phyloP scores from a whole-genome alignment of 108 stramenopile species.

The Bacterosira constricta region DNA sequence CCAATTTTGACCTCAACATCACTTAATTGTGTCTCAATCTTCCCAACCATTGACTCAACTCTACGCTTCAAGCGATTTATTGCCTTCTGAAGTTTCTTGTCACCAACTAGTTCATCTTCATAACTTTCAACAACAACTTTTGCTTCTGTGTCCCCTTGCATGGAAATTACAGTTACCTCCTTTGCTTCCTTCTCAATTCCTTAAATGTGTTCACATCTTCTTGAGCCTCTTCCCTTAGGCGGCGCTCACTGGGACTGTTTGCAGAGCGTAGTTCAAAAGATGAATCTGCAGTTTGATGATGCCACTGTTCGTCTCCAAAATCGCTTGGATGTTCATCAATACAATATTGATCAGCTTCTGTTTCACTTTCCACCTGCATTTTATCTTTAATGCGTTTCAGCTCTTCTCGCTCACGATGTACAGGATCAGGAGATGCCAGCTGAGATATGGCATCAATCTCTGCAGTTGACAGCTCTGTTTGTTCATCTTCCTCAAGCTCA shows the following conservation, averaged over 20 bases:
- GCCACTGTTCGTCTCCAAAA: constrained; percentile 12
- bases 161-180: constrained; percentile 53
- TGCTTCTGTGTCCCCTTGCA: constrained; percentile 29
- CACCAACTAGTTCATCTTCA: constrained; percentile 22
- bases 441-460: constrained; percentile 88
- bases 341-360: constrained; percentile 30
- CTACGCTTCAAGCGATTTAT: constrained; percentile 73
- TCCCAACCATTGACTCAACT: constrained; percentile 91
- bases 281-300: not conserved
- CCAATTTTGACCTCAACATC: constrained; percentile 91
- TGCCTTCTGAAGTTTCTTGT: constrained; percentile 58
- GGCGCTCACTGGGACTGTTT: constrained; percentile 22
- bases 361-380: constrained; percentile 49
- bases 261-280: constrained; percentile 11
- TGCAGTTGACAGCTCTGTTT: constrained; percentile 59
- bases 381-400: constrained; percentile 74
- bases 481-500: constrained; percentile 50
- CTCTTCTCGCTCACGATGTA: constrained; percentile 76
- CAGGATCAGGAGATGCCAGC: constrained; percentile 76
- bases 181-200: constrained; percentile 55
- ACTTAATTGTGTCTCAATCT: constrained; percentile 90
- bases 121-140: constrained; percentile 28
- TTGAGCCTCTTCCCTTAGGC: constrained; percentile 40
- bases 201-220: constrained; percentile 36
- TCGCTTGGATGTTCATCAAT: constrained; percentile 9